phyloP scores from a whole-genome alignment of 805 yeast species.

The Kodamaea hsintzibuensis region DNA sequence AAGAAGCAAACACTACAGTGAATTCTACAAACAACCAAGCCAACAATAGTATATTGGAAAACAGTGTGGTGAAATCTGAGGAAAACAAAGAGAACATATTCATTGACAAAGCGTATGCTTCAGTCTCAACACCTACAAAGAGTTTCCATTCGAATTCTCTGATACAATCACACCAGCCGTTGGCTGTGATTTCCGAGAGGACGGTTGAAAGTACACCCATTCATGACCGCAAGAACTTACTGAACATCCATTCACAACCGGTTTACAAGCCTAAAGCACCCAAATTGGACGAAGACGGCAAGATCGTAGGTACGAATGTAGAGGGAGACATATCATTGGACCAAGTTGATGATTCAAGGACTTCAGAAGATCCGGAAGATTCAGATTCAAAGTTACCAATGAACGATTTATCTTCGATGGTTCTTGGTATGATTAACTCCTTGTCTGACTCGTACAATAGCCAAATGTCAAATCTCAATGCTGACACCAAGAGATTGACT shows the following conservation, averaged over 20 bases:
- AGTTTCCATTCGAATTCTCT: background rate
- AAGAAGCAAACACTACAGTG: constrained; percentile 14
- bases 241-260: constrained; percentile 3
- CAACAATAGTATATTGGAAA: background rate
- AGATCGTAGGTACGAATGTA: constrained; percentile 16
- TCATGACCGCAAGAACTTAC: constrained; percentile 4
- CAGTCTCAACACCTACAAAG: constrained; percentile 33
- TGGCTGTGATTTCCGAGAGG: constrained; percentile 35
- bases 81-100: constrained; percentile 54
- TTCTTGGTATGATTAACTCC: constrained; percentile 46
- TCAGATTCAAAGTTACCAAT: constrained; percentile 26
- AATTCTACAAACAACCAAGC: background rate
- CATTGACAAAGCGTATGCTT: constrained; percentile 32
- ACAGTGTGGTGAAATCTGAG: constrained; percentile 22
- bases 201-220: constrained; percentile 31
- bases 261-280: constrained; percentile 36
- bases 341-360: background rate
- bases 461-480: constrained; percentile 42
- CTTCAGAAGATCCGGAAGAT: constrained; percentile 9
- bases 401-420: constrained; percentile 36
- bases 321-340: constrained; percentile 3
- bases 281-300: constrained; percentile 31
- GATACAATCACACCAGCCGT: constrained; percentile 21
- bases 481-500: constrained; percentile 21
- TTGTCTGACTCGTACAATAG: constrained; percentile 56